Evolutionary conservation across 371 early-diverging fungal genomes (phyloP), one percentile per base, ranked within the genome.

Genomic region (Batrachochytrium dendrobatidis): DNA sequence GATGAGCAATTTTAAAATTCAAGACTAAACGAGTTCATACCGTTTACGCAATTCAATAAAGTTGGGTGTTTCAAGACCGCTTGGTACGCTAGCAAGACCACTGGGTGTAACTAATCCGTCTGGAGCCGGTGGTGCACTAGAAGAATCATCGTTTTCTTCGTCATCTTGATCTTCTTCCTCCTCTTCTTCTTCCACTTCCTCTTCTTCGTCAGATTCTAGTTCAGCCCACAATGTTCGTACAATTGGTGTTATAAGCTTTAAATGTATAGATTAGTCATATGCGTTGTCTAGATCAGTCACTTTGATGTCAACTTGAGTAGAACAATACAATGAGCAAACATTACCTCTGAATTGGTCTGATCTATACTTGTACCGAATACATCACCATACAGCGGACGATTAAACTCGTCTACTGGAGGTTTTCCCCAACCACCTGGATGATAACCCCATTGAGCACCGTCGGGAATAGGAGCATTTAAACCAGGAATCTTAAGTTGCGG

Each of bases 351-450:
- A 39, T 39, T 12, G 15, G 39, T 39, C 39, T 39, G 39, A 15
- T n/a, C 39, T 15, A 39, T n/a, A n/a, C 15, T 12, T 39, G 39
- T 39, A 6, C 92, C 92, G 77, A 94, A 96, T 15, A 98, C 97
- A 69, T 98, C 94, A 34, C 98, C 98, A 63, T 94, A 98, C 12
- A 98, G 74, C 7, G 97, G 95, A 34, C 92, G 83, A 52, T 91
- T 92, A 59, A 82, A 87, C 73, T 95, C 95, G 70, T 98, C 97
- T 2, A 95, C 94, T 10, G 97, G 97, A 46, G 97, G 95, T 68
- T 91, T 87, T 18, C 98, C 98, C 97, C 96, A 98, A 30, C 95
- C 96, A 63, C 97, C 97, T 5, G 95, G 95, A 66, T 96, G 96
- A 66, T 86, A 98, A 8, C 98, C 98, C 98, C 96, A 98, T 64